Percentiles rank a stretch among this genome's conserved stretches.
Conservation (phyloP, 306 rosid genomes). For the Betula pendula region DNA sequence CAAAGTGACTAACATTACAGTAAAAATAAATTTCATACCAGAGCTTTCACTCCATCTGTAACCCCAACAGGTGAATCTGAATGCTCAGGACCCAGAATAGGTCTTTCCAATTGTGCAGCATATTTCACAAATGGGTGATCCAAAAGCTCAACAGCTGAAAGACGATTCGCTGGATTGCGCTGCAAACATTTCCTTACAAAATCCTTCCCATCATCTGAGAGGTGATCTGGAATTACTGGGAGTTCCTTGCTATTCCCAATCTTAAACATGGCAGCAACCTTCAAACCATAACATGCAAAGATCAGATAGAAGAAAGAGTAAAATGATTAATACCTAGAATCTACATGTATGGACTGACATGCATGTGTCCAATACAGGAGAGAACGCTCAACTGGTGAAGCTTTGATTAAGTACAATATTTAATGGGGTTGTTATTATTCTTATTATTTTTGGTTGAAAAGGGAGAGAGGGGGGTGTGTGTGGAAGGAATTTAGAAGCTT, state of each 20-base stretch:
- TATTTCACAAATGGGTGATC: constrained; percentile 86
- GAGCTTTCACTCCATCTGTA: constrained; percentile 64
- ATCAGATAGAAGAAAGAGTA: constrained; percentile 22
- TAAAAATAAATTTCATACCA: constrained; percentile 43
- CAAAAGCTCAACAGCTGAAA: constrained; percentile 72
- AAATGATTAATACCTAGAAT: neutral
- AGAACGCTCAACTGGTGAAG: neutral
- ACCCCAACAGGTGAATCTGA: constrained; percentile 53
- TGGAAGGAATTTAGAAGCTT: neutral
- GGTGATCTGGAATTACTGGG: constrained; percentile 74
- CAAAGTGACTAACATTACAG: neutral
- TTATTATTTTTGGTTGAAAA: too few species aligned
- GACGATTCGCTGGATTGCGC: constrained; percentile 70
- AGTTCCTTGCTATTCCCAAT: constrained; percentile 80
- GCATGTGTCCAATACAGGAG: neutral
- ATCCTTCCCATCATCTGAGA: constrained; percentile 85
- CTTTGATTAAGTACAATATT: neutral
- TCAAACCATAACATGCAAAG: constrained; percentile 34
- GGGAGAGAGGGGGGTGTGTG: neutral
- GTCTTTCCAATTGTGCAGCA: constrained; percentile 66
- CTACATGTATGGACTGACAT: neutral
- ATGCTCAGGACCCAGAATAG: constrained; percentile 46
- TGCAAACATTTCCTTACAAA: constrained; percentile 79
- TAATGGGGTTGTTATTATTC: neutral
- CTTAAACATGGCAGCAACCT: constrained; percentile 98